These are phyloP conservation scores for Albugo candida DNA, from an alignment of 352 stramenopile genomes.

Conservation along the genomic window DNA sequence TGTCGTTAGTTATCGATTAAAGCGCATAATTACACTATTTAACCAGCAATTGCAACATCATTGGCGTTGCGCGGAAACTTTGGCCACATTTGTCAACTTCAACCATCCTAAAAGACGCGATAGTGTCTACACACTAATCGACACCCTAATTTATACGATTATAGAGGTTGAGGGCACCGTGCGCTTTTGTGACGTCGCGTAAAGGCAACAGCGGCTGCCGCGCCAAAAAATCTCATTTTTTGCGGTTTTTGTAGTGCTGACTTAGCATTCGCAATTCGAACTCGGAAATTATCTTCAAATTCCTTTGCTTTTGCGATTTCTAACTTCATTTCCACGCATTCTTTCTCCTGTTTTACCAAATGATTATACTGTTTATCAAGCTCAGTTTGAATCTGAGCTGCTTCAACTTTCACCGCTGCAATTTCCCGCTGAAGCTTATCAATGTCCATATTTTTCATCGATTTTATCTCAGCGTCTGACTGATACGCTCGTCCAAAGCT, in stretches of 20 bases:
- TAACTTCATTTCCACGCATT: conserved; percentile 34
- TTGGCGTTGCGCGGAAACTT: too few species aligned
- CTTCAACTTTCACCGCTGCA: conserved; percentile 37
- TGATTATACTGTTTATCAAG: conserved; percentile 34
- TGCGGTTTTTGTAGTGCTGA: conserved; percentile 14
- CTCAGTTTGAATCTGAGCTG: conserved; percentile 32
- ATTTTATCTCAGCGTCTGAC: background rate
- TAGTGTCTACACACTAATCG: too few species aligned
- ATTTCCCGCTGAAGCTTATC: conserved; percentile 40
- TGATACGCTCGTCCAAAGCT: conserved; percentile 17
- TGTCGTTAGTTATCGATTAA: too few species aligned
- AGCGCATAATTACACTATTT: too few species aligned
- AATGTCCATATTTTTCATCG: conserved; percentile 19
- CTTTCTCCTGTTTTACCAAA: conserved; percentile 32
- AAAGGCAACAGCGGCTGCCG: background rate
- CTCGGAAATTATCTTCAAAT: conserved; percentile 40
- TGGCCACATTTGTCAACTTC: too few species aligned
- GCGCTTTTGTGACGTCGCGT: background rate
- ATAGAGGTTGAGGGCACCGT: background rate
- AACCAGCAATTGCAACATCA: too few species aligned
- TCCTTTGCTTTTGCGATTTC: conserved; percentile 35
- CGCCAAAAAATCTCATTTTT: background rate
- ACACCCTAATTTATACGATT: too few species aligned
- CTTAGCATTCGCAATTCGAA: conserved; percentile 20
- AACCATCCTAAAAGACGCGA: too few species aligned